Base-by-base conservation (phyloP, 2,329 filamentous ascomycete genomes). In the Venturiaceae sp. region DNA sequence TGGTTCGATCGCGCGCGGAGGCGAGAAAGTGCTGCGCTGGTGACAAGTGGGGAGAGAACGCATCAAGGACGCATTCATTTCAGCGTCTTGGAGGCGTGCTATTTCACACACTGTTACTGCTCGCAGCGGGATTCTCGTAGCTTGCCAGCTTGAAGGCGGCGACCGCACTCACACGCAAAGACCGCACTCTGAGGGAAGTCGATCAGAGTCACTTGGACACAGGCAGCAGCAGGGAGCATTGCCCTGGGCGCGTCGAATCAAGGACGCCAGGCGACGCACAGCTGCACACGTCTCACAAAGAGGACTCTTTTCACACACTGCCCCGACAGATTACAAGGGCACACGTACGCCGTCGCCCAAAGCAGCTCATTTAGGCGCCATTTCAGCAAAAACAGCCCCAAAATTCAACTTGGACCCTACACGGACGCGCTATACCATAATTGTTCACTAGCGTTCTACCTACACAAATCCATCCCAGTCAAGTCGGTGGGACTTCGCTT, bases 41-140 rank as follows among this genome's bases (percentile, higher is more conserved):
- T 50, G 44, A 50, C 44, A 50, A 50, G 44, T 50, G 44, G 30
- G 44, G 44, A 50, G 14, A 50, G 16, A 50, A 47, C 44, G 44
- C 44, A 30, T 30, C 44, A 50, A 46, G 26, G 44, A 50, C 44
- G 44, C 44, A 30, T 23, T n/a, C 44, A 47, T 30, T n/a, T 28
- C 44, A 14, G 44, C 44, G 23, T 28, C 11, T 23, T 23, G 5
- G 44, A 28, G 44, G 44, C 44, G 23, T 28, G 21, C 23, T 26
- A 47, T 47, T 47, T n/a, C n/a, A n/a, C 44, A 28, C 44, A 28
- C 44, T 47, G 44, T 28, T 30, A 7, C 44, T 47, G 44, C 44
- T 47, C 2, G 44, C 44, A 28, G 26, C 44, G 44, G 23, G 13
- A n/a, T n/a, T 47, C 44, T 47, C 44, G 14, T 47, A 47, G 44